Conservation (phyloP, 192 early-diverging fungal species). For the Coemansia erecta region DNA sequence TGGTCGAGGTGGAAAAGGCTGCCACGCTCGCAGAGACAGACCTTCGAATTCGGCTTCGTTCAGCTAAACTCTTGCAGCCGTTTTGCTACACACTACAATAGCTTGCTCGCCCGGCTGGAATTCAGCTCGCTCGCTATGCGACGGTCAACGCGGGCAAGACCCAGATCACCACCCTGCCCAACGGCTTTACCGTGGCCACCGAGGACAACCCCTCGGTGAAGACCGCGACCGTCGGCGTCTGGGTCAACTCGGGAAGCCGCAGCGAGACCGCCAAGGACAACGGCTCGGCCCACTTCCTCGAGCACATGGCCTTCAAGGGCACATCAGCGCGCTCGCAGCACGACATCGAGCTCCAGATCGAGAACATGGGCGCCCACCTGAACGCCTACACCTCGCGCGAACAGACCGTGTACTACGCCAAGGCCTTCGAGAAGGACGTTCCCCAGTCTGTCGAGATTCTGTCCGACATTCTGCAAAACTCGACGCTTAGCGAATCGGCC, state of each 20-base stretch:
- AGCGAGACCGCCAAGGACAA: constrained; percentile 84
- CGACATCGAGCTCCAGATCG: constrained; percentile 91
- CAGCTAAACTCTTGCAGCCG: no score
- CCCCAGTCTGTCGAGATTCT: constrained; percentile 88
- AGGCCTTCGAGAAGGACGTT: constrained; percentile 85
- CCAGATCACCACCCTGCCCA: constrained; percentile 68
- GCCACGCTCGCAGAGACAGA: no score
- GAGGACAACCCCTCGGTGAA: constrained; percentile 75
- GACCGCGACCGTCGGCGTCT: constrained; percentile 87
- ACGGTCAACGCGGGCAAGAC: constrained; percentile 51
- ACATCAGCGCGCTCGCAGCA: constrained; percentile 83
- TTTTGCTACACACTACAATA: constrained; percentile 11
- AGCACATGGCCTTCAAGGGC: constrained; percentile 99
- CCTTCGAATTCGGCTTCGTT: no score
- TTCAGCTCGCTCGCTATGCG: constrained; percentile 50
- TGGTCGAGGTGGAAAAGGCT: no score
- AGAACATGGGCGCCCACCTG: constrained; percentile 97
- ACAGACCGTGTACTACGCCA: constrained; percentile 98
- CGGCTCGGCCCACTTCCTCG: constrained; percentile 95
- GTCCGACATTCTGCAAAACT: constrained; percentile 93
- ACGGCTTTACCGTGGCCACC: constrained; percentile 82
- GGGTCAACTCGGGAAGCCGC: constrained; percentile 86
- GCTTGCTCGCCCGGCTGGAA: constrained; percentile 40
- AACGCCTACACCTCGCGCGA: constrained; percentile 99
- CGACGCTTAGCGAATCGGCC: constrained; percentile 74